Percentiles rank a stretch among this genome's conserved stretches.
phyloP scores from a whole-genome alignment of 2,329 filamentous ascomycete species.

The Stenocarpella maydis region DNA sequence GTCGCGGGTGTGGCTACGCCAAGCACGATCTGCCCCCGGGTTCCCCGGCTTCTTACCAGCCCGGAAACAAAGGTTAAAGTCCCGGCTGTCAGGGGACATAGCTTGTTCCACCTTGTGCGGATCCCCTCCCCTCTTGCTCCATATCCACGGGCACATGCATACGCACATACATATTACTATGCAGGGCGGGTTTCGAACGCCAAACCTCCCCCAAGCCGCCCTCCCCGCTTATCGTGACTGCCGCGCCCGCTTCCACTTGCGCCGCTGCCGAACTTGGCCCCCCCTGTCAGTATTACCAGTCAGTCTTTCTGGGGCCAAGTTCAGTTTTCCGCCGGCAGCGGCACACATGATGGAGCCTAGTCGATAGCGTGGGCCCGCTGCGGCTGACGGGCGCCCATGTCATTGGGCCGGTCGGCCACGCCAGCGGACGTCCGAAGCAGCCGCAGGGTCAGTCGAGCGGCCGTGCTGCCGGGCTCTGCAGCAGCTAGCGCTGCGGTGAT shows the following conservation, averaged over 20 bases:
- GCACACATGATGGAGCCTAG: background rate
- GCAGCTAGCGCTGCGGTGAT: conserved; percentile 3
- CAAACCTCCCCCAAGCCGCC: background rate
- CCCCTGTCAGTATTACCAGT: no score
- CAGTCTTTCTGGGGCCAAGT: no score
- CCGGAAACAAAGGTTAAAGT: background rate
- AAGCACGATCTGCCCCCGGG: conserved; percentile 20
- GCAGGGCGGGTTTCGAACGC: background rate
- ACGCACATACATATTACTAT: no score
- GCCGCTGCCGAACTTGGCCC: no score
- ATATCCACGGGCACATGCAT: no score
- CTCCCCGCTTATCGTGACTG: background rate
- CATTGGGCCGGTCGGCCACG: conserved; percentile 18
- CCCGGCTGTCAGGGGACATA: background rate
- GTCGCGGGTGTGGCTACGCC: background rate
- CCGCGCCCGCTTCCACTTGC: background rate
- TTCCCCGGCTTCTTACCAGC: conserved; percentile 9
- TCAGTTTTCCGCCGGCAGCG: no score
- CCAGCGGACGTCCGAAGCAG: conserved; percentile 24
- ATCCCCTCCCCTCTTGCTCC: background rate
- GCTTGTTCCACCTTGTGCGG: conserved; percentile 6
- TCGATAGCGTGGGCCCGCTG: conserved; percentile 4
- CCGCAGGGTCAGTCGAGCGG: conserved; percentile 4
- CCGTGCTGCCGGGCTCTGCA: conserved; percentile 7
- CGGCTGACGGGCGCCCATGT: conserved; percentile 1